Evolutionary conservation across 2,329 filamentous ascomycete genomes (phyloP), one percentile per base, ranked within the genome.

Genomic region (Neophaeococcomyces aloes): DNA sequence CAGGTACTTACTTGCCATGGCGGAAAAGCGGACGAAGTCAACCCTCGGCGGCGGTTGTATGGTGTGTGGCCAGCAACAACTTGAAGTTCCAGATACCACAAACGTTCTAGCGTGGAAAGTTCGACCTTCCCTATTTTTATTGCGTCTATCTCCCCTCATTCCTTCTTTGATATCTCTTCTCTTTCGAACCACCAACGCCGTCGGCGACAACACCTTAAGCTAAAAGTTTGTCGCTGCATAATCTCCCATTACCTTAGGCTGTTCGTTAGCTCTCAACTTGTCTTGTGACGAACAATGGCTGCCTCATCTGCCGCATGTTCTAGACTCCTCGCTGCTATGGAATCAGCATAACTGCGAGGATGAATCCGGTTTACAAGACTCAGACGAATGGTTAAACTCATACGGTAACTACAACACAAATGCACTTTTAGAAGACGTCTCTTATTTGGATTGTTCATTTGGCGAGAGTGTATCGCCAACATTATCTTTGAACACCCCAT

Each of bases 391-490:
- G 47, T 46, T 48, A 6, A 25, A 19, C 13, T 34, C 43, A 36
- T 21, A 44, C 15, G 43, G 50, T 46, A 40, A 40, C 47, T 48
- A 51, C 50, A 48, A 53, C 44, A 46, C 47, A 44, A 50, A 43
- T 36, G 34, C 36, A 36, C 37, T 49, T 43, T 31, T 29, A 37
- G 37, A 23, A 42, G 41, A 36, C 23, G 15, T 36, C n/a, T n/a
- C n/a, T n/a, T n/a, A n/a, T 29, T 8, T 33, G 29, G 19, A 45
- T 33, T 21, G 8, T 37, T 3, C 27, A 15, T 19, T 15, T 13
- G 17, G 11, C 25, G 7, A 29, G 15, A 13, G 31, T 10, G 11
- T 18, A 4, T 36, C 17, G 27, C 15, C 13, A 13, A 17, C 23
- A 2, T 30, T 29, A 10, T 32, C 34, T 23, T 17, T 8, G 15